Conservation (phyloP, 2,329 filamentous ascomycete species). For the Microascus cirrosus region DNA sequence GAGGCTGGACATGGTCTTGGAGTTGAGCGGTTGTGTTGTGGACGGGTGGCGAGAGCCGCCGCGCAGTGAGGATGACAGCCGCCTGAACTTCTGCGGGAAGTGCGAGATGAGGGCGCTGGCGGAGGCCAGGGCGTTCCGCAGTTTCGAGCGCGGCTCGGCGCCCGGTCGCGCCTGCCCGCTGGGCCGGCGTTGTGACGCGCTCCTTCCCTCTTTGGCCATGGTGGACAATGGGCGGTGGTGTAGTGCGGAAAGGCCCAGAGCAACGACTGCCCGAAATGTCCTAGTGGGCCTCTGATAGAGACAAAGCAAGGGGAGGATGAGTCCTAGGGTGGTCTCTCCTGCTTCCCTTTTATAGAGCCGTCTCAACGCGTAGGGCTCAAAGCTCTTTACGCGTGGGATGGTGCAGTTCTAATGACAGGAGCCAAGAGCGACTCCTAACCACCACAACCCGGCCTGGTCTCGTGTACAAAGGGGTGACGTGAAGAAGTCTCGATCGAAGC, state of each 20-base stretch:
- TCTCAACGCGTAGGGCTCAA: too few relatives aligned
- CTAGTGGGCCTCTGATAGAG: too few relatives aligned
- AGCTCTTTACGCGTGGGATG: too few relatives aligned
- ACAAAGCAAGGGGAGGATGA: too few relatives aligned
- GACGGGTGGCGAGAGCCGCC: background rate
- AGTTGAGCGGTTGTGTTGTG: background rate
- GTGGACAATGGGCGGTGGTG: background rate
- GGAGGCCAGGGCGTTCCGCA: background rate
- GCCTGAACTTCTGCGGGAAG: background rate
- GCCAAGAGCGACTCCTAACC: background rate
- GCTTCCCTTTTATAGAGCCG: too few relatives aligned
- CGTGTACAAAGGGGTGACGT: too few relatives aligned
- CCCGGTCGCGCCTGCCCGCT: background rate
- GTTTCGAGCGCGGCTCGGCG: background rate
- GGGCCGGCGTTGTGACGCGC: background rate
- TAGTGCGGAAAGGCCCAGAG: background rate
- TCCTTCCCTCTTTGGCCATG: slow-evolving; percentile 2
- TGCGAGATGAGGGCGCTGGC: background rate
- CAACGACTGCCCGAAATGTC: background rate
- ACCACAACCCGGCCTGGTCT: background rate
- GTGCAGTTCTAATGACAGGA: background rate
- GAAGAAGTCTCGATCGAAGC: too few relatives aligned
- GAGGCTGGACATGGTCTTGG: background rate
- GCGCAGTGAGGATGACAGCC: background rate
- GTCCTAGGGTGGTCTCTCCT: too few relatives aligned